A percentile compares a stretch with the other conserved stretches of the same genome.
Conservation (phyloP, 345 rosid species). For the Populus ilicifolia region DNA sequence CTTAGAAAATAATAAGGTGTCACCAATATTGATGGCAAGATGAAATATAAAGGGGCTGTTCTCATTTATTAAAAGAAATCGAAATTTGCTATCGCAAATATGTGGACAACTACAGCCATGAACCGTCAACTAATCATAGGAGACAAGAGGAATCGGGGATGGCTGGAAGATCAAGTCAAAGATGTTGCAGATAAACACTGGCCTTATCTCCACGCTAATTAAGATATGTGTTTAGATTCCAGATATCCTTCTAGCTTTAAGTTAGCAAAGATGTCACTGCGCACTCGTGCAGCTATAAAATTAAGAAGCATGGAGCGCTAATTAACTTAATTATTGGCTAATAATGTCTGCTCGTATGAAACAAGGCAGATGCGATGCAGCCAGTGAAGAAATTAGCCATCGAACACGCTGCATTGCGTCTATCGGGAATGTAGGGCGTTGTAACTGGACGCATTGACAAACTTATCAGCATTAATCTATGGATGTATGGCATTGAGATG, state of each 20-base stretch:
- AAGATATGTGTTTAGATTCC: no score
- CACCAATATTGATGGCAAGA: neutral
- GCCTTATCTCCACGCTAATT: neutral
- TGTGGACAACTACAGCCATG: neutral
- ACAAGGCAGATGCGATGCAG: slow-evolving; percentile 12
- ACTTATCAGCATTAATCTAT: neutral
- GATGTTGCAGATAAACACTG: neutral
- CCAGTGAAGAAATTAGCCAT: slow-evolving; percentile 10
- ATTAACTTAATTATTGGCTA: neutral
- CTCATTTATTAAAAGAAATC: neutral
- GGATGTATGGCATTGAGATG: neutral
- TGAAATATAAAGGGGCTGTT: neutral
- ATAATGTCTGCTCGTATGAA: slow-evolving; percentile 9
- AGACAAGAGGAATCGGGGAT: slow-evolving; percentile 4
- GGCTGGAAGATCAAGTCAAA: neutral
- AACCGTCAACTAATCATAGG: neutral
- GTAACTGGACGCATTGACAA: slow-evolving; percentile 28
- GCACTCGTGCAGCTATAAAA: neutral
- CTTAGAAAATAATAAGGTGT: neutral
- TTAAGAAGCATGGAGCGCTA: no score
- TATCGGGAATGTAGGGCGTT: slow-evolving; percentile 30
- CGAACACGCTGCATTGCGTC: slow-evolving; percentile 21
- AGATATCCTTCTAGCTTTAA: no score
- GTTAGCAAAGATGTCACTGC: neutral
- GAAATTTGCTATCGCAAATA: neutral